Evolutionary conservation across 495 filamentous ascomycete species (phyloP).

Genomic region (Xylaria intraflava): DNA sequence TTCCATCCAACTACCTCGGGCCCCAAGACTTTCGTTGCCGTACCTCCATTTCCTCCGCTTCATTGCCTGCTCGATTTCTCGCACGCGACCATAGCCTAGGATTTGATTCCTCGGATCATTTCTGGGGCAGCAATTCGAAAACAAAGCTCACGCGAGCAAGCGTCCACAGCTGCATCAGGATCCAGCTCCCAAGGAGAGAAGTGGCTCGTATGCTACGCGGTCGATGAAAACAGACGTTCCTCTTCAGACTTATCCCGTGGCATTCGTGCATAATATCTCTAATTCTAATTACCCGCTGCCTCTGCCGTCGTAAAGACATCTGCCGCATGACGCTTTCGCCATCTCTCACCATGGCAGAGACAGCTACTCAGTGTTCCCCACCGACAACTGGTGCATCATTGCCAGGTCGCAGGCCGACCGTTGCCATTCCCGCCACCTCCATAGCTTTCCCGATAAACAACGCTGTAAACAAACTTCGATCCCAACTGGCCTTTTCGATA

Average conservation of each 20-base stretch:
- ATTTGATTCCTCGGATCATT: neutral
- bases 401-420: slow-evolving; percentile 17
- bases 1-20: neutral
- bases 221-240: neutral
- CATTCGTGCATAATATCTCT: neutral
- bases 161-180: neutral
- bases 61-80: neutral
- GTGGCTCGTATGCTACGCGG: slow-evolving; percentile 2
- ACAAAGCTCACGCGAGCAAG: neutral
- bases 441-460: slow-evolving; percentile 21
- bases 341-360: slow-evolving; percentile 17
- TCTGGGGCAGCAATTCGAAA: neutral
- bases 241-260: slow-evolving; percentile 1
- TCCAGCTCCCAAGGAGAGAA: neutral
- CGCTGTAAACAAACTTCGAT: slow-evolving; percentile 40
- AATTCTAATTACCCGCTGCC: neutral
- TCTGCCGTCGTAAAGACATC: neutral
- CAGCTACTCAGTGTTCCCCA: slow-evolving; percentile 15
- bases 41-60: neutral
- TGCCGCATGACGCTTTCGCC: neutral
- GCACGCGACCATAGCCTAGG: neutral
- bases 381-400: slow-evolving; percentile 11
- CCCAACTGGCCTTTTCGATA: slow-evolving; percentile 48
- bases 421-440: slow-evolving; percentile 15
- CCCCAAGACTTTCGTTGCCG: neutral